Conservation (phyloP, 768 basidiomycete genomes). For the Leucocoprinus sp. region DNA sequence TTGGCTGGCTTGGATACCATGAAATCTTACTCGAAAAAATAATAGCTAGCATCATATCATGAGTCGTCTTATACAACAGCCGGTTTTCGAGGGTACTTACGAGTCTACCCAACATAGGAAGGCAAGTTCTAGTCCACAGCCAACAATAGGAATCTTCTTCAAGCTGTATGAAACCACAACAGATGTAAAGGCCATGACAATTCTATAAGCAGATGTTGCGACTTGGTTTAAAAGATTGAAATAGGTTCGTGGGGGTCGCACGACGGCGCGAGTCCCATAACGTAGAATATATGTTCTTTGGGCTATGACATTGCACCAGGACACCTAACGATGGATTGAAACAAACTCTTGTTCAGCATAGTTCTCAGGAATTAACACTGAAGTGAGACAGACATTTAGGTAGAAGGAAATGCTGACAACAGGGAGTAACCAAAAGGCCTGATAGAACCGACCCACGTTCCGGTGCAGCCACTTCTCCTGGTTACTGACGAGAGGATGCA, state of each 20-base stretch:
- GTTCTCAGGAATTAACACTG: too few relatives aligned
- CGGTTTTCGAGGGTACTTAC: conserved; percentile 38
- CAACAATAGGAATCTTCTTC: conserved; percentile 55
- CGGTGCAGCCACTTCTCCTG: conserved; percentile 60
- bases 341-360: too few relatives aligned
- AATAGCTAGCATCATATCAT: conserved; percentile 49
- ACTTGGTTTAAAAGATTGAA: conserved; percentile 64
- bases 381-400: conserved; percentile 56
- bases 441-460: conserved; percentile 72
- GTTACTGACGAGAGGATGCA: conserved; percentile 58
- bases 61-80: not conserved
- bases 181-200: conserved; percentile 76
- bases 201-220: conserved; percentile 75
- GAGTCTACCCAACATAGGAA: conserved; percentile 85
- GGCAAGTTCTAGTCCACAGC: conserved; percentile 50
- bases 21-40: conserved; percentile 73
- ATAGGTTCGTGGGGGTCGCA: conserved; percentile 50
- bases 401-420: conserved; percentile 71
- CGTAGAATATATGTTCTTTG: conserved; percentile 66
- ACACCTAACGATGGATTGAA: conserved; percentile 44
- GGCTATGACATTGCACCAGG: conserved; percentile 73
- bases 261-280: conserved; percentile 52
- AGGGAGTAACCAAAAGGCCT: conserved; percentile 71
- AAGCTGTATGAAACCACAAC: conserved; percentile 61
- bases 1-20: not conserved